Base-by-base conservation (phyloP, 345 rosid genomes). In the Linum trigynum region DNA sequence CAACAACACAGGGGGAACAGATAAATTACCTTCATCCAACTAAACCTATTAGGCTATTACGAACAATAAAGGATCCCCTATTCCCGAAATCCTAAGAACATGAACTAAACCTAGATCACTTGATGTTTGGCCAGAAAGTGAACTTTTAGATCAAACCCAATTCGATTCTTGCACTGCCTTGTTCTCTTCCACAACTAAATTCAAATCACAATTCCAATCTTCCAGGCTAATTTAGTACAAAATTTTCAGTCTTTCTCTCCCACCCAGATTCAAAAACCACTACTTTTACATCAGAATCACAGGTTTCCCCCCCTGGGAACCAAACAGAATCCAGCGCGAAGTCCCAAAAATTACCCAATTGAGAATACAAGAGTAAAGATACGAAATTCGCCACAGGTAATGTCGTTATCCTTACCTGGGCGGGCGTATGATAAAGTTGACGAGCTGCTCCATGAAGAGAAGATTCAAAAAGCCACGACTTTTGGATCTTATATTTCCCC, bases 361-460 rank as follows among this genome's bases (percentile, higher is more conserved):
- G 14, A 48, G 53, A 48, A 48, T 23, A 48, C 53, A 48, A 48
- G 53, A 9, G 53, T 9, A 48, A 48, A 9, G 4, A 53, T 12
- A 57, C 6, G 36, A 38, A 45, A 43, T 5, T n/a, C 5, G 45
- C 45, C 5, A 41, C 9, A 41, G 14, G 4, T 42, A 12, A 64
- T 63, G 7, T 38, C 17, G 40, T 48, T 48, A 57, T 55, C 55
- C 40, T 65, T 65, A 90, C 99, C 99, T 86, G 77, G 99, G 95
- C 64, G 99, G 99, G 63, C 99, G 85, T 71, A 94, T 90, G 9
- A 94, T 86, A 76, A 94, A 94, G 88, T 80, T 94, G 37, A 94
- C 85, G 71, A 94, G 95, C 77, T 87, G 97, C 68, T 90, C 97
- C 97, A 90, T 90, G 17, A 35, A 48, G 9, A 48, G 32, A 23